phyloP scores from a whole-genome alignment of 1,139 yeast species.

The Saccharomyces hybrid region DNA sequence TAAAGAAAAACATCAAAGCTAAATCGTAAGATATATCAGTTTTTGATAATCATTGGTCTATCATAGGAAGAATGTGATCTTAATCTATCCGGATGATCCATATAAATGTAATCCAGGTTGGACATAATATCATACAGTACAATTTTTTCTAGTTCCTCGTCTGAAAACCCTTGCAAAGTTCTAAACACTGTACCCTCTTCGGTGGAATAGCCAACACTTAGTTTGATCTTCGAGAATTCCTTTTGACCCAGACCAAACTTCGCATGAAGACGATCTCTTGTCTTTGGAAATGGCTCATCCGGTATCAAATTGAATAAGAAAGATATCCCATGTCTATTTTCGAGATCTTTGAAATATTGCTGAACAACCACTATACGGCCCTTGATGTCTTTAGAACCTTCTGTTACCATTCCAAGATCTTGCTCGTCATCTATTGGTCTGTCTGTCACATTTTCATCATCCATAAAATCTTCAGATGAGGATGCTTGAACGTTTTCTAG shows the following conservation, averaged over 20 bases:
- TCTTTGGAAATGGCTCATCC: slow-evolving; percentile 55
- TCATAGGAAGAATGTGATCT: slow-evolving; percentile 32
- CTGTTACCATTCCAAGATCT: neutral
- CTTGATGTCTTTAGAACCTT: slow-evolving; percentile 6
- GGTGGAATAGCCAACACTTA: slow-evolving; percentile 37
- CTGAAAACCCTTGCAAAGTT: slow-evolving; percentile 39
- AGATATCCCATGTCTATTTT: slow-evolving; percentile 79
- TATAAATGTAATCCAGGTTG: slow-evolving; percentile 50
- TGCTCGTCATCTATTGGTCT: slow-evolving; percentile 8
- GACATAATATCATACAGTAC: slow-evolving; percentile 51
- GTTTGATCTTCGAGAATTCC: slow-evolving; percentile 66
- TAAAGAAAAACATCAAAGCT: neutral
- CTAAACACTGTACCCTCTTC: slow-evolving; percentile 37
- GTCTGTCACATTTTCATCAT: slow-evolving; percentile 24
- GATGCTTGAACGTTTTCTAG: slow-evolving; percentile 2
- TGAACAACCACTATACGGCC: slow-evolving; percentile 43
- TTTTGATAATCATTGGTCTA: slow-evolving; percentile 33
- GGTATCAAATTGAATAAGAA: slow-evolving; percentile 65
- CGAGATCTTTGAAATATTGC: slow-evolving; percentile 71
- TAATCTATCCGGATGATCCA: slow-evolving; percentile 79
- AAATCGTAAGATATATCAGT: slow-evolving; percentile 6
- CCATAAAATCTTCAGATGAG: slow-evolving; percentile 24
- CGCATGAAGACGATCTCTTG: slow-evolving; percentile 61
- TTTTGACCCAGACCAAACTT: slow-evolving; percentile 67
- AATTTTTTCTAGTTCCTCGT: slow-evolving; percentile 36